phyloP scores from a whole-genome alignment of 768 basidiomycete species.

The Trametes sanguinea region DNA sequence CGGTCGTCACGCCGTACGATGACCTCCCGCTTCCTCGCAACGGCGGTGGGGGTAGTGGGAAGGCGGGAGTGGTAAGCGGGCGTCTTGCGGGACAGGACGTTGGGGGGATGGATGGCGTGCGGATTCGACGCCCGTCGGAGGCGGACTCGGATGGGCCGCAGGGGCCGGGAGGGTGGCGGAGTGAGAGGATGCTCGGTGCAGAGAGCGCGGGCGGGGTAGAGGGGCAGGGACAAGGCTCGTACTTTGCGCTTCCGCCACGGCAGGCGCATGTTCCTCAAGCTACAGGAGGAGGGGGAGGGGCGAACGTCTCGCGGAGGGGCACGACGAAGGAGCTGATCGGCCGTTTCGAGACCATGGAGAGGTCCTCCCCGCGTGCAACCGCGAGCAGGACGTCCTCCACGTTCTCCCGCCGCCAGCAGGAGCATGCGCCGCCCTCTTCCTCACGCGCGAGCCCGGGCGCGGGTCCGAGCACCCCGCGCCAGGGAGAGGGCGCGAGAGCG shows the following conservation, averaged over 20 bases:
- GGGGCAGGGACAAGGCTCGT: not conserved
- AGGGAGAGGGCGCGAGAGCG: too few relatives aligned
- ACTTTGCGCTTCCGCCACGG: not conserved
- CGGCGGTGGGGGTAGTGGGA: not conserved
- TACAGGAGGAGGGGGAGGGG: not conserved
- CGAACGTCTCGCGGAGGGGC: slow-evolving; percentile 15
- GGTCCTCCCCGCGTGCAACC: slow-evolving; percentile 11
- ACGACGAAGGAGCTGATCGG: slow-evolving; percentile 56
- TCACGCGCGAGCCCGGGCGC: too few relatives aligned
- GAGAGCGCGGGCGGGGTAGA: not conserved
- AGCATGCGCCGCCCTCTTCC: too few relatives aligned
- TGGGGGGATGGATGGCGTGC: not conserved
- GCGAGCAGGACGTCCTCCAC: too few relatives aligned
- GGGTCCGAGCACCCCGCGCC: too few relatives aligned
- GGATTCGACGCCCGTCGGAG: slow-evolving; percentile 1
- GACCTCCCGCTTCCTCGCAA: not conserved
- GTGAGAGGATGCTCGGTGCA: too few relatives aligned
- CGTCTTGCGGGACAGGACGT: not conserved
- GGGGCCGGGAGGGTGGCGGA: not conserved
- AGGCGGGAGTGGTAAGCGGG: not conserved
- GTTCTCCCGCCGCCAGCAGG: too few relatives aligned
- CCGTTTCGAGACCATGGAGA: slow-evolving; percentile 50
- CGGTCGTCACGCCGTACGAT: slow-evolving; percentile 14
- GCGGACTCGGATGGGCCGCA: not conserved
- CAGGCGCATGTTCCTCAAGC: not conserved